Base-by-base conservation (phyloP, 169 alveolate genomes). In the Eimeria acervulina region DNA sequence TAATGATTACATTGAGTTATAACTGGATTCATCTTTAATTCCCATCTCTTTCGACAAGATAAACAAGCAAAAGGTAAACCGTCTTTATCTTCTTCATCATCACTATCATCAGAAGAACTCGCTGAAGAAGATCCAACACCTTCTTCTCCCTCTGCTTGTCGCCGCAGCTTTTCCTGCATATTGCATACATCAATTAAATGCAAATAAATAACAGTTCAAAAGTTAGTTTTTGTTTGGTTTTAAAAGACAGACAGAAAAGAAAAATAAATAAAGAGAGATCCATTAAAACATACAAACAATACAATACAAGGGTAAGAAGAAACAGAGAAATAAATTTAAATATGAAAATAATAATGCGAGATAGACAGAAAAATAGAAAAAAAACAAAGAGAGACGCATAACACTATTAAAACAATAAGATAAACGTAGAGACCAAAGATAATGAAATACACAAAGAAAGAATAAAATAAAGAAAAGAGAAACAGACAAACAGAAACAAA, bases 1-100 rank as follows among this genome's bases (percentile, higher is more conserved):
- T 98, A 98, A 96, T 99, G 99, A 28, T 95, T 94, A 83, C 99
- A 99, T 76, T 97, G 95, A 10, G 99, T 98, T 51, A 98, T 97
- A 26, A 99, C 97, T 33, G 99, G 99, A 33, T 97, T 95, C 98
- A 97, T 97, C 38, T 94, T 97, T 8, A 94, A 51, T 38, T 66
- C 95, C 98, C 99, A 98, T 72, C 96, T 96, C 68, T 97, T 89
- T 55, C 98, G 97, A 96, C 99, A 99, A 28, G 98, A 98, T 85
- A 97, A 93, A 88, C 99, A 98, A 2, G 91, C 97, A 36, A 89
- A 85, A 10, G 99, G 99, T 23, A 97, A 81, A 17, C 97, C 96
- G 7, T 96, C 97, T 44, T 96, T 97, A 17, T 96, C 97, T 61
- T 66, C 97, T 81, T 68, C 84, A 55, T 38, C 97, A 47, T 28